Conservation (phyloP, 345 rosid genomes). For the Nephelium lappaceum region DNA sequence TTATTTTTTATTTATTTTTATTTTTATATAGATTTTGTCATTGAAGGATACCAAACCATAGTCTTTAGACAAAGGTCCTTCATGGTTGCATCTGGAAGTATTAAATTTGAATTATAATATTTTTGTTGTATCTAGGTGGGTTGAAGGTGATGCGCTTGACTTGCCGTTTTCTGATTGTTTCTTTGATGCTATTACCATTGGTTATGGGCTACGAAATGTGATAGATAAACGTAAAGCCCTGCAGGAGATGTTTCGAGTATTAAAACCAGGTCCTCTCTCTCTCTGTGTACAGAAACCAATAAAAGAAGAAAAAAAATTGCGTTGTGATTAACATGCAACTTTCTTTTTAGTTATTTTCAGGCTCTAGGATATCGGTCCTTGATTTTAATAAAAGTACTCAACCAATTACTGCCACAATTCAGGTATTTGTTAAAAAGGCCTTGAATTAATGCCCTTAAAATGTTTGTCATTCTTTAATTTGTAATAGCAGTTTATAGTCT, state of each 20-base stretch:
- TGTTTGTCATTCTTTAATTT: not conserved
- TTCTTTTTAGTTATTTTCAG: conserved; percentile 39
- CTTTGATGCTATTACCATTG: conserved; percentile 87
- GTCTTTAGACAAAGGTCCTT: not conserved
- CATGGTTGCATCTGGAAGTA: conserved; percentile 5
- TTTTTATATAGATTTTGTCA: not conserved
- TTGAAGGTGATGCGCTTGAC: conserved; percentile 78
- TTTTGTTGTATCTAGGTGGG: conserved; percentile 51
- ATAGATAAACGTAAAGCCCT: conserved; percentile 61
- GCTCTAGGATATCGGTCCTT: conserved; percentile 69
- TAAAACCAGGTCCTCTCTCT: conserved; percentile 65
- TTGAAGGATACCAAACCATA: not conserved
- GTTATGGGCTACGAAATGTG: conserved; percentile 83
- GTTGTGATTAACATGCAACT: not conserved
- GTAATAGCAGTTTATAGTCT: not conserved
- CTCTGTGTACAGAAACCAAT: not conserved
- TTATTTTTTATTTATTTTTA: not conserved
- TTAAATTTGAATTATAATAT: not conserved
- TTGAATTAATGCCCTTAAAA: not conserved
- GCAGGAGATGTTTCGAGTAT: conserved; percentile 69
- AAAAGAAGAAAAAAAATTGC: not conserved
- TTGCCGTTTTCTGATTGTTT: conserved; percentile 68
- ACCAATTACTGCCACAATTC: conserved; percentile 53
- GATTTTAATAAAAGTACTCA: conserved; percentile 77
- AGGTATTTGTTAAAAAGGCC: conserved; percentile 43